Base-by-base conservation (phyloP, 2,329 filamentous ascomycete genomes). In the Diaporthe capsici region DNA sequence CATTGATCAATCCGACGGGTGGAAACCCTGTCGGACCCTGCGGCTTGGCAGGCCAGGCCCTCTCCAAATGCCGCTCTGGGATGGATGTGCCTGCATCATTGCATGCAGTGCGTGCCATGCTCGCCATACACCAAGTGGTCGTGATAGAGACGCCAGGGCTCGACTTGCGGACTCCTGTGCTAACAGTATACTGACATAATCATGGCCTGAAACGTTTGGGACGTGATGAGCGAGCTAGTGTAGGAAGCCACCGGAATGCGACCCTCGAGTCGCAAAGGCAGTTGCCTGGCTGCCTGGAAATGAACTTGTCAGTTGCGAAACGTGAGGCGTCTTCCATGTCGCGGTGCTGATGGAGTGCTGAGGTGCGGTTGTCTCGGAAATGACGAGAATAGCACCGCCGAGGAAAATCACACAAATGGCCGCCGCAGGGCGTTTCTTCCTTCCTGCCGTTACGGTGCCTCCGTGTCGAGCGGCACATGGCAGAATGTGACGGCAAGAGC, bases 41-140 rank as follows among this genome's bases (percentile, higher is more conserved):
- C 72, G 44, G 51, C 72, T 53, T 75, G 75, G 71, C 51, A 37
- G 67, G 31, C 71, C 47, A 65, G 71, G 47, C 37, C 61, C 61
- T 73, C 37, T 28, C 49, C 75, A 72, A 76, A 61, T 76, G 75
- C 75, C 72, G 75, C 63, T 55, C 53, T 70, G 60, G 72, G 72
- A 55, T 67, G 60, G 57, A 49, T 39, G 68, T 70, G 61, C 39
- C 75, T 68, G 71, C 58, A 65, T 65, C 44, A 47, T 49, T 34
- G 25, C 61, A 65, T 44, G 42, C 58, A 25, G 58, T 57, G 51
- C 71, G 74, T 71, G 61, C 61, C 61, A 10, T 49, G 67, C 34
- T 51, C 42, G 37, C 49, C 47, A 55, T 61, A 57, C 67, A 42
- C 22, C 25, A 34, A 28, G 20, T 63, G 57, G 49, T 28, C 22